These are phyloP conservation scores for Boletus mariae DNA, from an alignment of 1,284 basidiomycete species.

Conservation along the genomic window DNA sequence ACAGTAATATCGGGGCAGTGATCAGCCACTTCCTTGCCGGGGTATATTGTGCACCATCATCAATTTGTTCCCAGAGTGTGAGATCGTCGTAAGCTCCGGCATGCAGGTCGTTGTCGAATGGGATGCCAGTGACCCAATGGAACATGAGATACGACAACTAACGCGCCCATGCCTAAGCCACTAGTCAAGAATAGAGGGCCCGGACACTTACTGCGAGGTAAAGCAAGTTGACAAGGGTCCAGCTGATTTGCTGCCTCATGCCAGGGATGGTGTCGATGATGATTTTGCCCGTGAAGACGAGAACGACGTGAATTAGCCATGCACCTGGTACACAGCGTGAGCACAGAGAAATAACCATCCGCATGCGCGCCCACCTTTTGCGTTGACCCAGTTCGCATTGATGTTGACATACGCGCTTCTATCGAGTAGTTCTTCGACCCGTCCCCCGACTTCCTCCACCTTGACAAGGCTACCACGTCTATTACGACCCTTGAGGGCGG, in stretches of 20 bases:
- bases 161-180: conserved; percentile 4
- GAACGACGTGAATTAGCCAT: conserved; percentile 95
- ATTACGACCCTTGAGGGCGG: conserved; percentile 48
- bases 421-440: conserved; percentile 78
- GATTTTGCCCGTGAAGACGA: conserved; percentile 89
- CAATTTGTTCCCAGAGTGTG: conserved; percentile 99
- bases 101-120: conserved; percentile 85
- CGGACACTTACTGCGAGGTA: conserved; percentile 79
- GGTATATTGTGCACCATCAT: conserved; percentile 97
- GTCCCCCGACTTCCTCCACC: conserved; percentile 82
- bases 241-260: conserved; percentile 91
- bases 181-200: background rate
- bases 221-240: conserved; percentile 91
- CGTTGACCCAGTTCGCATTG: conserved; percentile 98
- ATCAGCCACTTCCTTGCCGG: conserved; percentile 98
- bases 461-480: conserved; percentile 83
- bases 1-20: conserved; percentile 88
- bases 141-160: conserved; percentile 98
- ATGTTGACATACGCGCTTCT: conserved; percentile 82
- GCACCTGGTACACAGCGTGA: conserved; percentile 58
- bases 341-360: background rate
- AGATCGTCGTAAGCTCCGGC: conserved; percentile 96
- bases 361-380: conserved; percentile 71
- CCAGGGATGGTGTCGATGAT: conserved; percentile 93
- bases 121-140: conserved; percentile 96